Conservation (phyloP, 176 grass and related monocot species). For the Zea luxurians region DNA sequence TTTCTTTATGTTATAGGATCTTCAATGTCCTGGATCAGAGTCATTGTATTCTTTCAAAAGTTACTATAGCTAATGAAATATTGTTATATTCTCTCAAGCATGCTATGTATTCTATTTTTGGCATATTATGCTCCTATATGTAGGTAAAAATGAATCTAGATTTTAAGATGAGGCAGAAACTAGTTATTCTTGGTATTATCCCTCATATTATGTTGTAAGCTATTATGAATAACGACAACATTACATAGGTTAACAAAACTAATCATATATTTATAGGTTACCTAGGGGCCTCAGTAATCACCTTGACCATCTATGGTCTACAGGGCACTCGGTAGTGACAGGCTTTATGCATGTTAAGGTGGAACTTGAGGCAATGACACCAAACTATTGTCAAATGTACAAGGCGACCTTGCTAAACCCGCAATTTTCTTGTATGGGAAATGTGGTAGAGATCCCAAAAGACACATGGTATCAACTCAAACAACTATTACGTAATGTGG, state of each 20-base stretch:
- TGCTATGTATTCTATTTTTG: slow-evolving; percentile 8
- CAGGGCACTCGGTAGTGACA: neutral
- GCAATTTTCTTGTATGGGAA: slow-evolving; percentile 77
- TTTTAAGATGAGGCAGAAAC: slow-evolving; percentile 39
- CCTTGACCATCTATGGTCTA: slow-evolving; percentile 21
- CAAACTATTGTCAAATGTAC: slow-evolving; percentile 17
- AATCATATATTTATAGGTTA: slow-evolving; percentile 48
- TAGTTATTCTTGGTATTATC: slow-evolving; percentile 38
- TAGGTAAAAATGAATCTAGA: slow-evolving; percentile 47
- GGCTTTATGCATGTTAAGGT: slow-evolving; percentile 42
- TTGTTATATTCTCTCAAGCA: slow-evolving; percentile 6
- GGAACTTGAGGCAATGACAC: slow-evolving; percentile 32
- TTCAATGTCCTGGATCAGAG: too few relatives aligned
- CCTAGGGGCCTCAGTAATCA: slow-evolving; percentile 29
- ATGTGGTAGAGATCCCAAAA: slow-evolving; percentile 54
- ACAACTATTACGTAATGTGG: slow-evolving; percentile 54
- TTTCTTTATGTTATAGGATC: too few relatives aligned
- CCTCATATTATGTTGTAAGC: slow-evolving; percentile 17
- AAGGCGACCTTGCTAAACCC: slow-evolving; percentile 17
- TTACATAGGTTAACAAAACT: slow-evolving; percentile 38
- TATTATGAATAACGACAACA: slow-evolving; percentile 34
- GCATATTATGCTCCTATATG: neutral
- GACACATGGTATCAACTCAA: slow-evolving; percentile 59
- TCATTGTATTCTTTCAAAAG: too few relatives aligned
- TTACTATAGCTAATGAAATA: slow-evolving; percentile 1